These are phyloP conservation scores for Gynochthodes officinalis DNA, from an alignment of 257 asterid species.

Conservation along the genomic window DNA sequence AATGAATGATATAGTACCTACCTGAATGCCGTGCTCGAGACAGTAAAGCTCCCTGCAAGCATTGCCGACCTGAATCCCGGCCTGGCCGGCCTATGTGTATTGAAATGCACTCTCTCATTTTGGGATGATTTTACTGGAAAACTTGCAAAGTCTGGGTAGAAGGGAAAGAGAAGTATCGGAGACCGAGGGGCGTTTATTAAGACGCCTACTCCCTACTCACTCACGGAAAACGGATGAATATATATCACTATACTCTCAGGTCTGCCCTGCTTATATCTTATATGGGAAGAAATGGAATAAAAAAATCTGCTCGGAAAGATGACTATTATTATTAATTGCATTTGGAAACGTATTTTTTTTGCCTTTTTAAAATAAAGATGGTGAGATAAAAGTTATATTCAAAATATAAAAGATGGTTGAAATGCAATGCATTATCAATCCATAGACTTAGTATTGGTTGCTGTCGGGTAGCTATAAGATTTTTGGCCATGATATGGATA, in stretches of 20 bases:
- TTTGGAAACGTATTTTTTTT: too few species aligned
- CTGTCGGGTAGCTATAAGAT: background rate
- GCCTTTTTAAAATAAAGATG: too few species aligned
- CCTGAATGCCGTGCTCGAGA: slow-evolving; percentile 35
- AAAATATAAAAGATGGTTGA: too few species aligned
- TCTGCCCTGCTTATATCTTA: background rate
- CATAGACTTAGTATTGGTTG: background rate
- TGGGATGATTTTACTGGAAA: background rate
- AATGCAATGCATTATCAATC: too few species aligned
- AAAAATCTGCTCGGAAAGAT: too few species aligned
- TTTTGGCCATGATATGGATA: background rate
- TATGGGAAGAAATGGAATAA: too few species aligned
- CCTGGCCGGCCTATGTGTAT: slow-evolving; percentile 32
- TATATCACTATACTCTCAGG: too few species aligned
- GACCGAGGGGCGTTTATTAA: slow-evolving; percentile 26
- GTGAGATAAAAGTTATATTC: too few species aligned
- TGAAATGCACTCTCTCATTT: slow-evolving; percentile 36
- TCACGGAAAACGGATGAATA: background rate
- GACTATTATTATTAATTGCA: too few species aligned
- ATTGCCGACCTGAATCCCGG: slow-evolving; percentile 33
- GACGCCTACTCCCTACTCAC: slow-evolving; percentile 24
- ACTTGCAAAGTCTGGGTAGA: background rate
- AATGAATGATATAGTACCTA: background rate
- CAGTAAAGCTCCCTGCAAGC: slow-evolving; percentile 33
- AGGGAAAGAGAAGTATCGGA: background rate